These are phyloP conservation scores for Blumeria hordei DNA, from an alignment of 2,329 filamentous ascomycete genomes.

Conservation along the genomic window DNA sequence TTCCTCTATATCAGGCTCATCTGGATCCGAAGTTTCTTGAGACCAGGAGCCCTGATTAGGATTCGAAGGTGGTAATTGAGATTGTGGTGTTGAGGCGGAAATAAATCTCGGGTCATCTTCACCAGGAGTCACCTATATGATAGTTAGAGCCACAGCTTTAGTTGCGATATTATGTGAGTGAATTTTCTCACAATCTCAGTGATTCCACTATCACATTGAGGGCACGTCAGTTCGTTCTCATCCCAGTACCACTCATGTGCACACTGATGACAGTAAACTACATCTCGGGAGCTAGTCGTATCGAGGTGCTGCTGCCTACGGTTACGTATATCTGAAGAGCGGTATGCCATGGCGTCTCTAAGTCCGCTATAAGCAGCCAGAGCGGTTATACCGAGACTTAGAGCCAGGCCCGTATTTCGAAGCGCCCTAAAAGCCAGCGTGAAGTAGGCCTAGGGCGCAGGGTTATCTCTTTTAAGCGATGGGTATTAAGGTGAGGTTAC, in stretches of 20 bases:
- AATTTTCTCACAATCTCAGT: constrained; percentile 54
- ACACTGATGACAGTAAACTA: constrained; percentile 73
- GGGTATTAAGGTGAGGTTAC: no score
- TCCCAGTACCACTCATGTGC: constrained; percentile 57
- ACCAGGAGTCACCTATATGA: constrained; percentile 20
- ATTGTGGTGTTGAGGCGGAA: constrained; percentile 5
- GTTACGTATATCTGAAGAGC: constrained; percentile 3
- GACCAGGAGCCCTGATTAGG: constrained; percentile 12
- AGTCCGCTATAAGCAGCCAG: constrained; percentile 27
- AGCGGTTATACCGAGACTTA: constrained; percentile 33
- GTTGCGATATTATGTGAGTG: not conserved
- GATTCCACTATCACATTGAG: constrained; percentile 52
- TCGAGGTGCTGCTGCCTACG: constrained; percentile 21
- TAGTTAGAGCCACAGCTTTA: constrained; percentile 10
- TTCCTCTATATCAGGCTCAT: constrained; percentile 33
- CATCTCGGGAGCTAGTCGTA: constrained; percentile 31
- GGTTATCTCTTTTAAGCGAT: no score
- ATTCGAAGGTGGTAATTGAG: constrained; percentile 4
- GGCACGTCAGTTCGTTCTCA: constrained; percentile 45
- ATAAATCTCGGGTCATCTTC: constrained; percentile 37
- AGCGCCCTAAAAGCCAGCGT: constrained; percentile 32
- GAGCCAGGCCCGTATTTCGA: constrained; percentile 27
- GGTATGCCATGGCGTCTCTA: constrained; percentile 19
- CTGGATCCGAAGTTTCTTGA: constrained; percentile 27
- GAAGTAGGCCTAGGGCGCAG: constrained; percentile 6